A percentile compares a stretch with the other conserved stretches of the same genome.
Conservation (phyloP, 331 rosid species). For the Spiraea crenata region DNA sequence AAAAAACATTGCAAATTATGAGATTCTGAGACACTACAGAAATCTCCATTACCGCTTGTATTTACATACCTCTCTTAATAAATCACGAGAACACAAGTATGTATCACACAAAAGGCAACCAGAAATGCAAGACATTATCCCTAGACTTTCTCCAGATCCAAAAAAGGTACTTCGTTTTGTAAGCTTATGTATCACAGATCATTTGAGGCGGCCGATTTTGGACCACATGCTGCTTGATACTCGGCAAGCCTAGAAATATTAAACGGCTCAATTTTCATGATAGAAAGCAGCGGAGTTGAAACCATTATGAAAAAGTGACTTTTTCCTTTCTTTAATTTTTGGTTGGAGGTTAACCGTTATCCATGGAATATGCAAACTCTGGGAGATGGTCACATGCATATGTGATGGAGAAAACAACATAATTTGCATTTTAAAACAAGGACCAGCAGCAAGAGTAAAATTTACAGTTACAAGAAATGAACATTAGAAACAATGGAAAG, state of each 20-base stretch:
- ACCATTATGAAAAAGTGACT: not conserved
- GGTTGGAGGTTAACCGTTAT: not conserved
- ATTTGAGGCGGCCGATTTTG: constrained; percentile 87
- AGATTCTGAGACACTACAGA: constrained; percentile 8
- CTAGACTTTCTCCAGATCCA: constrained; percentile 92
- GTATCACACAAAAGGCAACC: constrained; percentile 97
- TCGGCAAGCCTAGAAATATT: constrained; percentile 59
- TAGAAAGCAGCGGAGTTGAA: not conserved
- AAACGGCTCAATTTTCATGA: constrained; percentile 15
- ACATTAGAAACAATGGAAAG: not conserved
- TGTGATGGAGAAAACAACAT: not conserved
- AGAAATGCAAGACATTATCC: constrained; percentile 86
- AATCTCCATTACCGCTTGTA: constrained; percentile 8
- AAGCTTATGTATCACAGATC: constrained; percentile 82
- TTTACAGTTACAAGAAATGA: constrained; percentile 14
- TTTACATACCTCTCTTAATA: constrained; percentile 75
- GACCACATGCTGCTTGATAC: constrained; percentile 87
- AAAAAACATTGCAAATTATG: constrained; percentile 14
- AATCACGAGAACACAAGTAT: constrained; percentile 80
- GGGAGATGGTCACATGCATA: too few relatives aligned
- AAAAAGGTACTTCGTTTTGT: constrained; percentile 58
- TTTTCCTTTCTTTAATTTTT: not conserved
- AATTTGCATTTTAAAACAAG: constrained; percentile 12
- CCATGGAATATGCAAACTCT: not conserved
- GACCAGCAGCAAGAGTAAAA: constrained; percentile 9